phyloP scores from a whole-genome alignment of 192 early-diverging fungal species.

The Anaeromyces robustus region DNA sequence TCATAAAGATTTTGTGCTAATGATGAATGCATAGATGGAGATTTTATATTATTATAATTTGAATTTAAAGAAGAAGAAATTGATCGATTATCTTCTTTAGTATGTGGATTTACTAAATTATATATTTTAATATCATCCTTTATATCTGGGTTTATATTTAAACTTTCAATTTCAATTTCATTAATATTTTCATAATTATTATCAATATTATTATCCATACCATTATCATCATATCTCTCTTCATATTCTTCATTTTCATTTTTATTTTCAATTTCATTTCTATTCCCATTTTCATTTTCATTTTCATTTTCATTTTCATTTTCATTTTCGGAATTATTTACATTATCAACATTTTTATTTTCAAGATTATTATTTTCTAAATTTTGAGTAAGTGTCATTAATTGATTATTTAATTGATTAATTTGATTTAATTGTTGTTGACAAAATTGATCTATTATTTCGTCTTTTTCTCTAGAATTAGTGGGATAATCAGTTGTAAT shows the following conservation, averaged over 20 bases:
- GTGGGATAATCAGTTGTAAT: neutral
- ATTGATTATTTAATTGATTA: neutral
- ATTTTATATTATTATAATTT: neutral
- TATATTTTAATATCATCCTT: no score
- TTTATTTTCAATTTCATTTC: no score
- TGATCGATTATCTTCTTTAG: neutral
- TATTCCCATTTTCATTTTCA: no score
- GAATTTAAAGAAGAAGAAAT: neutral
- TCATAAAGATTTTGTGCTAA: neutral
- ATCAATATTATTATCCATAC: no score
- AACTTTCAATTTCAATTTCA: no score
- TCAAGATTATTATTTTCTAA: neutral
- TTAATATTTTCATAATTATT: no score
- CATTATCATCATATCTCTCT: no score
- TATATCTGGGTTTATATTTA: no score
- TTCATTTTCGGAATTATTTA: no score
- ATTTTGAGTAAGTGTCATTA: neutral
- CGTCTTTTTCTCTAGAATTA: neutral
- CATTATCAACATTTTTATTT: neutral
- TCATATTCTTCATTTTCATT: no score
- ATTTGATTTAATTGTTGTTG: neutral
- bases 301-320: no score
- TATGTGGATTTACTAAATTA: no score
- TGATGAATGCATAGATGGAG: neutral
- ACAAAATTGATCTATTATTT: neutral